Base-by-base conservation (phyloP, 2,329 filamentous ascomycete species). In the Penicillium brevicompactum region DNA sequence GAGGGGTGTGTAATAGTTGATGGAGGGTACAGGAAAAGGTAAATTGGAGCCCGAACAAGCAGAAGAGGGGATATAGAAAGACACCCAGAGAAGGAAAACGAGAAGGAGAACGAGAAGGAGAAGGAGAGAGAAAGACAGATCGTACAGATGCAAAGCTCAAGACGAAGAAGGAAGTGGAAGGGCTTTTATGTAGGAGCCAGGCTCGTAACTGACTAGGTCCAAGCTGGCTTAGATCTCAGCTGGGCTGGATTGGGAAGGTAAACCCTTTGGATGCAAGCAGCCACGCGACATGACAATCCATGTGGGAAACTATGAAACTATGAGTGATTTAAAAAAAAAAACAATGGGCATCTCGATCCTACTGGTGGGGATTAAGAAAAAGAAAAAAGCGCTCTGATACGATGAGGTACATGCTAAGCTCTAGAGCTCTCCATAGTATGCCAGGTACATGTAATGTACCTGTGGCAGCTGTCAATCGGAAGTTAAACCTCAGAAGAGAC, bases 381-480 rank as follows among this genome's bases (percentile, higher is more conserved):
- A 27, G 8, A 8, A 21, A 38, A 9, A 16, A 6, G 8, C 18
- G 38, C 18, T 41, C n/a, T 9, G 38, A 10, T 41, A 41, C 38
- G 14, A 2, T 2, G 14, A 18, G 24, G 27, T 58, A 52, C 50
- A 43, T 53, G 24, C 13, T 22, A 30, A 44, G 46, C 24, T 49
- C 30, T 34, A 5, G 46, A 56, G 46, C n/a, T 41, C 7, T 34
- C 16, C 27, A 50, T 56, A 48, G 7, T 30, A 47, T 16, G 27
- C 31, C 49, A 56, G 46, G 56, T 53, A 56, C 48, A 46, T 18
- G 11, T 52, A 40, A 46, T 40, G 37, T 46, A 58, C 46, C n/a
- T 38, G 14, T 16, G 1, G 42, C 22, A 10, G 31, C 14, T 30
- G 27, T 40, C 30, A 27, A 27, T 38, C 45, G 16, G 32, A 2